Base-by-base conservation (phyloP, 352 stramenopile species). In the Phytophthora aleatoria region DNA sequence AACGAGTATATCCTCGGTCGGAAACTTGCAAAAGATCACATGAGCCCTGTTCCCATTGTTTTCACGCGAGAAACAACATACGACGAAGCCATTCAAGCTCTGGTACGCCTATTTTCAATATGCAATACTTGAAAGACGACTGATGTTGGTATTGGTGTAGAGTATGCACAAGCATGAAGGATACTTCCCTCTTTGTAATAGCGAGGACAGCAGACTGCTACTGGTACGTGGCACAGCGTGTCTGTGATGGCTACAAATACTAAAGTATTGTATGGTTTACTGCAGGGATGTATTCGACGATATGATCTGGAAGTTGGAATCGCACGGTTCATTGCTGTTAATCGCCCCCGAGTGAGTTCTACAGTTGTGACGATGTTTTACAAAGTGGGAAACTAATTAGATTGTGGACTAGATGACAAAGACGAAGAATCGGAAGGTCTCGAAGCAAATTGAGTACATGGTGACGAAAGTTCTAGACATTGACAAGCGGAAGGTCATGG, bases 21-120 rank as follows among this genome's bases (percentile, higher is more conserved):
- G 24, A 89, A 92, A 52, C 67, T 79, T 43, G 87, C 87, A 0
- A 79, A 88, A 27, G 74, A 88, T 51, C 71, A 92, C 61, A 91
- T 95, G 84, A 69, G 47, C 5, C 71, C 71, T 0, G 67, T 87
- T 31, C 80, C 65, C 24, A 68, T 77, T 11, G 63, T 90, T 42
- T 90, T 95, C 59, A 93, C 85, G 1, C 73, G 69, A 55, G 79
- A 92, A 59, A 92, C 83, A 10, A 92, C 86, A 9, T 95, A 95
- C 44, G 79, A 74, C 26, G 75, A 95, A 28, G 86, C 83, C 1
- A 71, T 92, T 13, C 65, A 87, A 33, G 73, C 79, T 3, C 49
- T 93, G 76, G 86, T 94, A 73, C 33, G 50, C 62, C n/a, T 5
- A n/a, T 12, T 38, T 38, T 12, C 10, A 38, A 9, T 41, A 41